These are phyloP conservation scores for Moesziomyces sp. DNA, from an alignment of 1,284 basidiomycete species.

Conservation along the genomic window DNA sequence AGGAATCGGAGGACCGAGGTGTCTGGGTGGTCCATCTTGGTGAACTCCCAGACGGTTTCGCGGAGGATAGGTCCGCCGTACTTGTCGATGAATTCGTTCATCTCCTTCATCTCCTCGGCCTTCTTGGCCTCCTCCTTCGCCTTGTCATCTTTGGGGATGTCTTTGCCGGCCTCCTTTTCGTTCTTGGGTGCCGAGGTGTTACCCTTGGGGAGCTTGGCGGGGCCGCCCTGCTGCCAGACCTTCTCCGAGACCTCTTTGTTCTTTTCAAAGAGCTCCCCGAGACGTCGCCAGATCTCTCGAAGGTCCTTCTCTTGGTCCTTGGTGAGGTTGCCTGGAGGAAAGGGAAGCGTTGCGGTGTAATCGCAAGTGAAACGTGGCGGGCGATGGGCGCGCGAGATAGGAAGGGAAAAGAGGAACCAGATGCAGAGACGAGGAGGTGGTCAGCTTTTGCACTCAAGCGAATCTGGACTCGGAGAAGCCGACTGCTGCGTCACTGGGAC, in stretches of 20 bases:
- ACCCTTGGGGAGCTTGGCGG: constrained; percentile 32
- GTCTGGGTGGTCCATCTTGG: constrained; percentile 65
- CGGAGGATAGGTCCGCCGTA: constrained; percentile 65
- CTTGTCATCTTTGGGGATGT: constrained; percentile 64
- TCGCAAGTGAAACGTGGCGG: too few species aligned
- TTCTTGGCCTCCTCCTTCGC: constrained; percentile 65
- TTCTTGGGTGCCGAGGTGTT: constrained; percentile 27
- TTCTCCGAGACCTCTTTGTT: constrained; percentile 61
- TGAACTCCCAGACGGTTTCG: constrained; percentile 60
- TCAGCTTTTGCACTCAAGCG: constrained; percentile 1
- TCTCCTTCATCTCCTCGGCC: constrained; percentile 56
- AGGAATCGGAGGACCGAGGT: constrained; percentile 66
- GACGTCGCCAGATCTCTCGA: constrained; percentile 55
- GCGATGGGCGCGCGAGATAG: too few species aligned
- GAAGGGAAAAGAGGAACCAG: too few species aligned
- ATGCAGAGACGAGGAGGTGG: constrained; percentile 1
- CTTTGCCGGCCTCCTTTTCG: constrained; percentile 54
- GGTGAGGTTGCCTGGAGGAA: constrained; percentile 56
- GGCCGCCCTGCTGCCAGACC: constrained; percentile 55
- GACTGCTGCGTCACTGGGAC: too few species aligned
- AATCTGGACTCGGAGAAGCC: too few species aligned
- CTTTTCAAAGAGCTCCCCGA: constrained; percentile 60
- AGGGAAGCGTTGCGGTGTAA: background rate
- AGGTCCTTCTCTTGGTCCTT: constrained; percentile 56
- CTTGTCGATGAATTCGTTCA: constrained; percentile 63